phyloP scores from a whole-genome alignment of 768 basidiomycete species.

The Cystobasidium tubakii region DNA sequence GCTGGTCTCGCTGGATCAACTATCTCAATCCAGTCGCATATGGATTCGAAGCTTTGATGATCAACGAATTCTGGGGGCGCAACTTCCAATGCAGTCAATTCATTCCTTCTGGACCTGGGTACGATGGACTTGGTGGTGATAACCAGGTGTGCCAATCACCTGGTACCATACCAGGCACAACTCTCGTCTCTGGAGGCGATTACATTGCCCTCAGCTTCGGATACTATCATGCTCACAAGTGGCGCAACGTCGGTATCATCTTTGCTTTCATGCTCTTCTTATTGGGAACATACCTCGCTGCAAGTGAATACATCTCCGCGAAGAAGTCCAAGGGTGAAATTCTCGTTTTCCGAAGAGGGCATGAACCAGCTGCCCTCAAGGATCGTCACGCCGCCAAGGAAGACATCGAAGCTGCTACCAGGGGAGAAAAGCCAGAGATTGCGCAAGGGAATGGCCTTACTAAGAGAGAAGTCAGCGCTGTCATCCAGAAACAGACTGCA shows the following conservation, averaged over 20 bases:
- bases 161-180: conserved; percentile 46
- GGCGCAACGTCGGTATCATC: conserved; percentile 50
- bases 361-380: conserved; percentile 41
- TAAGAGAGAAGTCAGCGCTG: conserved; percentile 38
- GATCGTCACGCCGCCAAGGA: not conserved
- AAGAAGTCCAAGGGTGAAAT: conserved; percentile 51
- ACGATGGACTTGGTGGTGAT: conserved; percentile 41
- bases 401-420: conserved; percentile 44
- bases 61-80: conserved; percentile 75
- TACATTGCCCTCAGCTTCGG: conserved; percentile 45
- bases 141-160: conserved; percentile 46
- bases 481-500: conserved; percentile 49
- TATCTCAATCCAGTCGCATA: conserved; percentile 75
- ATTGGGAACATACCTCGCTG: conserved; percentile 47
- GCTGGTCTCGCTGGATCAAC: conserved; percentile 52
- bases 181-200: conserved; percentile 46
- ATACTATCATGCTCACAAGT: conserved; percentile 46
- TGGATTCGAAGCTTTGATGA: conserved; percentile 71
- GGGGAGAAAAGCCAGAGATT: conserved; percentile 27
- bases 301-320: conserved; percentile 48
- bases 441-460: conserved; percentile 2
- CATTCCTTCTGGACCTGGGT: conserved; percentile 47
- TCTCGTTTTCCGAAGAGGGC: conserved; percentile 49
- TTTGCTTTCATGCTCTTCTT: conserved; percentile 47
- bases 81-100: conserved; percentile 52